Evolutionary conservation across 768 basidiomycete genomes (phyloP).

Genomic region (Lanmaoa pseudosensibilis): DNA sequence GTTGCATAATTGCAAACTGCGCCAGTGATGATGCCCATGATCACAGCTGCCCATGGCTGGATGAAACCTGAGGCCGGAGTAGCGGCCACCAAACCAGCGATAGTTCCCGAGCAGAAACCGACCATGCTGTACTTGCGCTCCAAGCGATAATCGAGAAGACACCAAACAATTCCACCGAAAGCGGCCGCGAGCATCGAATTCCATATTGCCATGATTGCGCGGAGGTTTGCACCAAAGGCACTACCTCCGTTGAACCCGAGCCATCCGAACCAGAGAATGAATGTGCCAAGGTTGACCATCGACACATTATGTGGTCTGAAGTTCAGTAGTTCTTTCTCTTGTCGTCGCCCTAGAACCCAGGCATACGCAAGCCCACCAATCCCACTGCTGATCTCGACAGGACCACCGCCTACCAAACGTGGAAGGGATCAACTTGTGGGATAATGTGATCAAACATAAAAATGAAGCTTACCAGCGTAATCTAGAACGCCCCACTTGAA

Average conservation of each 20-base stretch:
- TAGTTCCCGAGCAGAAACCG: constrained; percentile 86
- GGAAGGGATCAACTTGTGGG: neutral
- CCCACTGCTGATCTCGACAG: constrained; percentile 86
- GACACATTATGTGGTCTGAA: constrained; percentile 90
- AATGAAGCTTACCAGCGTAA: constrained; percentile 65
- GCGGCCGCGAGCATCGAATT: constrained; percentile 87
- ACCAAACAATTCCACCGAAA: constrained; percentile 83
- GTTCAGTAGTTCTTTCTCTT: constrained; percentile 67
- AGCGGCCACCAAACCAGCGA: constrained; percentile 85
- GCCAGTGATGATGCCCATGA: constrained; percentile 74
- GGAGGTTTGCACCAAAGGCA: constrained; percentile 84
- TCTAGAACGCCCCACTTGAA: constrained; percentile 84
- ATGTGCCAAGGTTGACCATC: constrained; percentile 79
- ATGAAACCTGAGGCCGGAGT: constrained; percentile 87
- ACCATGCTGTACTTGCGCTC: constrained; percentile 88
- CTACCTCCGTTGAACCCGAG: constrained; percentile 91
- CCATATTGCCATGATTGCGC: constrained; percentile 82
- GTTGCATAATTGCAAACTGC: constrained; percentile 81
- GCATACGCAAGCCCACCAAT: constrained; percentile 83
- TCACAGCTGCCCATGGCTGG: constrained; percentile 71
- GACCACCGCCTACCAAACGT: constrained; percentile 63
- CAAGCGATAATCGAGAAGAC: constrained; percentile 72
- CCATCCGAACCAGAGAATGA: constrained; percentile 87
- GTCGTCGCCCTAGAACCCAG: constrained; percentile 81
- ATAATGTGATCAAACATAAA: constrained; percentile 2